These are phyloP conservation scores for Macaranga tanarius DNA, from an alignment of 441 rosid species.

Conservation along the genomic window DNA sequence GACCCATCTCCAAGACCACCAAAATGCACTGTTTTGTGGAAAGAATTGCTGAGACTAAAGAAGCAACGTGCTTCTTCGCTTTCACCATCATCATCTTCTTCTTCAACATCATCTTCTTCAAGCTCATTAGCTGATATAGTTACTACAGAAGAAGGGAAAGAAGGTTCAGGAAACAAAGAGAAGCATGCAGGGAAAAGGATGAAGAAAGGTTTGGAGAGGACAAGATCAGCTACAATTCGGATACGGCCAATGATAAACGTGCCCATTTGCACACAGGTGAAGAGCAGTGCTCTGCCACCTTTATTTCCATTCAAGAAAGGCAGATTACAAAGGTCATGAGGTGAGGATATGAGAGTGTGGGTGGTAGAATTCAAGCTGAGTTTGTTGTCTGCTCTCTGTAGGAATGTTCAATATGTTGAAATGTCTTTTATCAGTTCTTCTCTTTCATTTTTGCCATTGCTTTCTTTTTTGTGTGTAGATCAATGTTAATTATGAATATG, in stretches of 20 bases:
- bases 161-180: constrained; percentile 36
- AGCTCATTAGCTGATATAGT: constrained; percentile 54
- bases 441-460: constrained; percentile 20
- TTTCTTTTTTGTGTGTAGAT: constrained; percentile 20
- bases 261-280: constrained; percentile 71
- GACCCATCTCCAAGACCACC: constrained; percentile 98
- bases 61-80: constrained; percentile 63
- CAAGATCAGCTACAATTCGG: constrained; percentile 75
- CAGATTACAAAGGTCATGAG: constrained; percentile 52
- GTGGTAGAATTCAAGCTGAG: neutral
- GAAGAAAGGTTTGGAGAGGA: constrained; percentile 85
- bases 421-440: constrained; percentile 8
- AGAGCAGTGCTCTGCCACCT: constrained; percentile 65
- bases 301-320: constrained; percentile 70
- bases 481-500: constrained; percentile 29
- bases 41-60: constrained; percentile 76
- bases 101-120: constrained; percentile 74
- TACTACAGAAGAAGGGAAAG: constrained; percentile 43
- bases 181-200: constrained; percentile 61
- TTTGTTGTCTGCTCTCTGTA: constrained; percentile 14
- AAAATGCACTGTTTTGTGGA: constrained; percentile 93
- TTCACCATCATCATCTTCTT: constrained; percentile 60
- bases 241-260: constrained; percentile 90
- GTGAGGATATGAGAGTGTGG: no score
- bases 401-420: constrained; percentile 22